Base-by-base conservation (phyloP, 352 stramenopile species). In the Globisporangium alternatum region DNA sequence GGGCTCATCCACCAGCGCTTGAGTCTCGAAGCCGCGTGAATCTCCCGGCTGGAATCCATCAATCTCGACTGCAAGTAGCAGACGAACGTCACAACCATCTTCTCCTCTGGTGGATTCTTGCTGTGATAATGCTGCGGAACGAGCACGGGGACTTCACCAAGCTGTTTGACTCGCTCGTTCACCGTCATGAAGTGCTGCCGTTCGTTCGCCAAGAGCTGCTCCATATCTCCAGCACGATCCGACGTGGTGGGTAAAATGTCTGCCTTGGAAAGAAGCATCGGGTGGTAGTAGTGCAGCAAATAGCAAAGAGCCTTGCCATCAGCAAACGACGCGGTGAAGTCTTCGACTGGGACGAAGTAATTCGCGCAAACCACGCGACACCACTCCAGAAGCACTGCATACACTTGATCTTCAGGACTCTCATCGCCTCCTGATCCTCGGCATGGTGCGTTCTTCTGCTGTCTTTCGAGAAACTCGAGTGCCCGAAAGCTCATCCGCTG, bases 251-350 rank as follows among this genome's bases (percentile, higher is more conserved):
- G 37, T 13, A 74, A 57, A 44, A 93, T 79, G 41, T 93, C 81
- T 13, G 68, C 54, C 65, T 90, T 93, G 10, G 73, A 74, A 12
- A 98, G 58, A 8, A 98, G 68, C 69, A 87, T 86, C 5, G 96
- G 96, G 66, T 98, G 95, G 64, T 99, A 99, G 71, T 98, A 98
- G 68, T 98, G 94, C 31, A 99, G 69, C 22, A 99, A 72, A 25
- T 97, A 88, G 69, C 96, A 98, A 30, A 98, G 69, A 13, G 78
- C 93, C 30, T 84, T 90, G 7, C 96, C 96, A 56, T 98, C 95
- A 19, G 91, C 88, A 77, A 99, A 98, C 17, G 92, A 98, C 0
- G 68, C 72, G 1, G 95, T 96, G 61, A 98, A 98, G 68, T 99
- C 93, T 12, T 65, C 65, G 3, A 99, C 77, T 15, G 63, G 61